Conservation (phyloP, 1,139 yeast species). For the Magnusiomyces suaveolens region DNA sequence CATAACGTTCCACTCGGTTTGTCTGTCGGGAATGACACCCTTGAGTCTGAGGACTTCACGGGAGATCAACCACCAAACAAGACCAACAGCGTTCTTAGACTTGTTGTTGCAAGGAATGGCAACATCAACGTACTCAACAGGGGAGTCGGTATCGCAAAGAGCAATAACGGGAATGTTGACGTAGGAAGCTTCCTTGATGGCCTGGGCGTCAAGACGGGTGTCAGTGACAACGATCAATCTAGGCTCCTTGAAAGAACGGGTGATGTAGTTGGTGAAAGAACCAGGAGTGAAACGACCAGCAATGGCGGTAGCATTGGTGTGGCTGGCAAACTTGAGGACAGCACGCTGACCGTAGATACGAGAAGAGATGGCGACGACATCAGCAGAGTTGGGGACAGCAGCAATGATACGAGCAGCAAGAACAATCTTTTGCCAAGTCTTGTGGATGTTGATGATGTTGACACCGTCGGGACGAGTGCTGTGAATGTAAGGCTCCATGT, state of each 20-base stretch:
- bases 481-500: slow-evolving; percentile 99
- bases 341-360: slow-evolving; percentile 99
- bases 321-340: slow-evolving; percentile 97
- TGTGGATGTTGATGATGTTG: slow-evolving; percentile 94
- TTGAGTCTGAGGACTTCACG: slow-evolving; percentile 99
- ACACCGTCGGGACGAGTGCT: slow-evolving; percentile 99
- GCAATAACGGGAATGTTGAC: slow-evolving; percentile 99
- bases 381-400: slow-evolving; percentile 97
- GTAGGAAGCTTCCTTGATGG: slow-evolving; percentile 99
- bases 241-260: slow-evolving; percentile 99
- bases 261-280: slow-evolving; percentile 99
- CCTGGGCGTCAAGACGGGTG: slow-evolving; percentile 99
- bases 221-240: slow-evolving; percentile 98
- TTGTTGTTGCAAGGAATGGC: slow-evolving; percentile 99
- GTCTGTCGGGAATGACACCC: slow-evolving; percentile 96
- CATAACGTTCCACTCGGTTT: slow-evolving; percentile 97
- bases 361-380: slow-evolving; percentile 97
- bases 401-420: slow-evolving; percentile 99
- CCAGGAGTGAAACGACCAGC: slow-evolving; percentile 99
- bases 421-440: slow-evolving; percentile 99
- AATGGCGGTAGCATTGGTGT: slow-evolving; percentile 99
- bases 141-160: slow-evolving; percentile 96
- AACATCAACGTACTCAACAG: slow-evolving; percentile 97
- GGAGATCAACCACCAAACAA: slow-evolving; percentile 98
- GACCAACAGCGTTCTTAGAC: slow-evolving; percentile 99